phyloP scores from a whole-genome alignment of 2,329 filamentous ascomycete genomes.

The Trichoderma brevicompactum region DNA sequence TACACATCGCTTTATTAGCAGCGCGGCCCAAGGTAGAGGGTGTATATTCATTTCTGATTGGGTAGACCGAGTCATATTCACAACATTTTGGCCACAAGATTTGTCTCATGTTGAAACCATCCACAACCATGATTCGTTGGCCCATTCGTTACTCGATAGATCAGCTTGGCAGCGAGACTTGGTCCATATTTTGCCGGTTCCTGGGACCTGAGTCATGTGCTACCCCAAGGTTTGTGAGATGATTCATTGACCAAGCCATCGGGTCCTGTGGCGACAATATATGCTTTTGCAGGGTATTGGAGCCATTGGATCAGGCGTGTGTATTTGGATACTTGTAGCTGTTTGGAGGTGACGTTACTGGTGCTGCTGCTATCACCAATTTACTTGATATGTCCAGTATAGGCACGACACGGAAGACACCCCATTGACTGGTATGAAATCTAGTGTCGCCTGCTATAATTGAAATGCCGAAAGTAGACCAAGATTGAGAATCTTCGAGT shows the following conservation, averaged over 20 bases:
- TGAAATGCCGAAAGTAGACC: too few relatives aligned
- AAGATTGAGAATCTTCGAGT: too few relatives aligned
- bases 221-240: slow-evolving; percentile 2
- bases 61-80: background rate
- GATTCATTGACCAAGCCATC: slow-evolving; percentile 3
- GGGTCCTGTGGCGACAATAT: background rate
- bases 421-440: too few relatives aligned
- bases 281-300: too few relatives aligned
- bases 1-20: too few relatives aligned
- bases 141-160: background rate
- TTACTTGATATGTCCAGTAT: too few relatives aligned
- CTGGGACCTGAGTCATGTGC: slow-evolving; percentile 17
- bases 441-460: too few relatives aligned
- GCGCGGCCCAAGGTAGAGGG: background rate
- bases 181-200: background rate
- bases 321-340: too few relatives aligned
- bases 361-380: too few relatives aligned
- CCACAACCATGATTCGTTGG: background rate
- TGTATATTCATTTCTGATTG: background rate
- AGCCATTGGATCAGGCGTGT: background rate
- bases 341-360: too few relatives aligned
- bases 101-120: background rate
- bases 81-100: background rate
- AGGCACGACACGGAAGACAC: too few relatives aligned
- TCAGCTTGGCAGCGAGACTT: background rate